These are phyloP conservation scores for Cryptococcus sp. DNA, from an alignment of 1,284 basidiomycete genomes.

Conservation along the genomic window DNA sequence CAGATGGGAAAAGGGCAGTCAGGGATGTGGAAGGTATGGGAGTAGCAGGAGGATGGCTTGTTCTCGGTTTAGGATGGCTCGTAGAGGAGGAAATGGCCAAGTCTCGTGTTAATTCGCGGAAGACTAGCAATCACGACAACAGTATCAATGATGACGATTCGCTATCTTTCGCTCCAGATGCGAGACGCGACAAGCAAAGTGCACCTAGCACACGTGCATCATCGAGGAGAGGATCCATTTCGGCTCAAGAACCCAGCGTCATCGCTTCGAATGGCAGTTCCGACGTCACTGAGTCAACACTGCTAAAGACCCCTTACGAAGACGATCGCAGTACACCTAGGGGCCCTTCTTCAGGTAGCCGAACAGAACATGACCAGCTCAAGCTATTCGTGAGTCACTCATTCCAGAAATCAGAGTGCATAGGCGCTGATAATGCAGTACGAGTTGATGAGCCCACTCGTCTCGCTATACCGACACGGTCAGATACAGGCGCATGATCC, in stretches of 20 bases:
- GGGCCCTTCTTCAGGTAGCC: too few relatives aligned
- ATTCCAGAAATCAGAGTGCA: background rate
- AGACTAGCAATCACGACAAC: background rate
- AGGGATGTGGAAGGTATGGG: slow-evolving; percentile 42
- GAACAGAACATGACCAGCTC: slow-evolving; percentile 3
- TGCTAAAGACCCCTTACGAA: slow-evolving; percentile 15
- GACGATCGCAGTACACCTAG: too few relatives aligned
- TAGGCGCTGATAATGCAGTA: slow-evolving; percentile 20
- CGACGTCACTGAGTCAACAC: slow-evolving; percentile 11
- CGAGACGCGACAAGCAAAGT: background rate
- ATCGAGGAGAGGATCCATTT: background rate
- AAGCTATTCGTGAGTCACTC: slow-evolving; percentile 24
- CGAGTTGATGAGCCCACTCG: slow-evolving; percentile 33
- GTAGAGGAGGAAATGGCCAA: slow-evolving; percentile 31
- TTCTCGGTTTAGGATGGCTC: slow-evolving; percentile 38
- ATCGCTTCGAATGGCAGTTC: slow-evolving; percentile 5
- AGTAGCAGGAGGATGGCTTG: slow-evolving; percentile 40
- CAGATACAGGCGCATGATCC: slow-evolving; percentile 42
- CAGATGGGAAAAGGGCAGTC: slow-evolving; percentile 37
- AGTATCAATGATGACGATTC: background rate
- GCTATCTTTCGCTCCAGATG: background rate
- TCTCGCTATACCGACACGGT: slow-evolving; percentile 38
- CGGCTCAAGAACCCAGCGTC: background rate
- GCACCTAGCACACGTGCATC: background rate
- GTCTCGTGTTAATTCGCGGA: too few relatives aligned